phyloP scores from a whole-genome alignment of 2,329 filamentous ascomycete genomes.

The Helotiales sp. region DNA sequence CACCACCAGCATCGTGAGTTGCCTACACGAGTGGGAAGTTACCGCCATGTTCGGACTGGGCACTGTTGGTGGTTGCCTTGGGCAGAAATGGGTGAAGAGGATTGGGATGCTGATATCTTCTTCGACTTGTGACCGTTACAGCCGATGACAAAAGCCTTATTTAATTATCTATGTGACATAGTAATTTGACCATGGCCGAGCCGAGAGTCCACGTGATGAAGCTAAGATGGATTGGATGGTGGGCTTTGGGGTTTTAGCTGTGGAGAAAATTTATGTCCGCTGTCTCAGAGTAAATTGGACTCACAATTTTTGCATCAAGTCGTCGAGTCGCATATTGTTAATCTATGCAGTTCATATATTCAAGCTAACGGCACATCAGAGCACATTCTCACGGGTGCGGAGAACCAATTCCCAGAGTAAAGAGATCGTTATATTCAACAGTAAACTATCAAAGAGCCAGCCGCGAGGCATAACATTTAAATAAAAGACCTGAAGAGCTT shows the following conservation, averaged over 20 bases:
- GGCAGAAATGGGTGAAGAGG: constrained; percentile 50
- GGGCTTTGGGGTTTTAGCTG: too few relatives aligned
- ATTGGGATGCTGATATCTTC: constrained; percentile 62
- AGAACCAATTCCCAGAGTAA: neutral
- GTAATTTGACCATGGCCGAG: neutral
- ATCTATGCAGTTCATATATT: too few relatives aligned
- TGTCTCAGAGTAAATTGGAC: too few relatives aligned
- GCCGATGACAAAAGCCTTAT: constrained; percentile 45
- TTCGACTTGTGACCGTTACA: constrained; percentile 66
- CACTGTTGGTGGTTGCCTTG: constrained; percentile 52
- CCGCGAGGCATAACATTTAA: constrained; percentile 40
- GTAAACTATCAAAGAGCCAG: constrained; percentile 35
- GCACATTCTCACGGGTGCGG: too few relatives aligned
- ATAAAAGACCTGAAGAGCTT: constrained; percentile 22
- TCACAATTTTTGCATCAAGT: too few relatives aligned
- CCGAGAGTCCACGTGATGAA: neutral
- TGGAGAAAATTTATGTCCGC: too few relatives aligned
- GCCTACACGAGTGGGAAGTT: constrained; percentile 67
- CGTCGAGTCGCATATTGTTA: too few relatives aligned
- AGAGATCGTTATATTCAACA: constrained; percentile 23
- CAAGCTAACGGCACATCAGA: too few relatives aligned
- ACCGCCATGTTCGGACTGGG: constrained; percentile 73
- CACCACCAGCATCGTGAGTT: constrained; percentile 67
- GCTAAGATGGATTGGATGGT: too few relatives aligned
- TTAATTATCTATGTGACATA: constrained; percentile 24